phyloP scores from a whole-genome alignment of 805 yeast species.

The Ogataea trehaloabstinens region DNA sequence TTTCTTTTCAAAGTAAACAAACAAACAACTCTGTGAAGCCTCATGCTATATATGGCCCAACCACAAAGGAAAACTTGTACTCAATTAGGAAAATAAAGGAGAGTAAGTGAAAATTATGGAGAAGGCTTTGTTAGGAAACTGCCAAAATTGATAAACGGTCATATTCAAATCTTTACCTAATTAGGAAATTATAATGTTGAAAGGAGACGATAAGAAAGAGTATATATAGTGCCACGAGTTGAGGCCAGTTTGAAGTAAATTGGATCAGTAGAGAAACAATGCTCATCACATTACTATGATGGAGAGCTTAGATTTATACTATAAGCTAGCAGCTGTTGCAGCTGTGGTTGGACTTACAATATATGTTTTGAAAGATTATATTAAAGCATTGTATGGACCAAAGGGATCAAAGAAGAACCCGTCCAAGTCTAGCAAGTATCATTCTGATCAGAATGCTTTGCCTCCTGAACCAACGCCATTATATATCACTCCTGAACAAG shows the following conservation, averaged over 20 bases:
- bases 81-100: not conserved
- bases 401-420: constrained; percentile 1
- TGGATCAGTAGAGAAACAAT: constrained; percentile 3
- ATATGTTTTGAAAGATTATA: constrained; percentile 17
- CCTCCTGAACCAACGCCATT: constrained; percentile 55
- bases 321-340: constrained; percentile 22
- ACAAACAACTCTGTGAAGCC: not conserved
- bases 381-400: constrained; percentile 7
- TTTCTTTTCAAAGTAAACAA: not conserved
- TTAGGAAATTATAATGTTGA: constrained; percentile 11
- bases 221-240: constrained; percentile 2
- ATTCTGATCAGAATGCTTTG: constrained; percentile 27
- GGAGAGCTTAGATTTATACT: constrained; percentile 12
- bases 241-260: too few species aligned
- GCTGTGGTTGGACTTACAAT: constrained; percentile 21
- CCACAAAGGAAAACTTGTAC: not conserved
- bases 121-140: constrained; percentile 1
- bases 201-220: constrained; percentile 1
- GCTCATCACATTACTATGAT: constrained; percentile 5
- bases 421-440: constrained; percentile 19
- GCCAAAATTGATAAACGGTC: constrained; percentile 5
- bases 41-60: too few species aligned
- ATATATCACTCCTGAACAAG: constrained; percentile 65
- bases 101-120: not conserved
- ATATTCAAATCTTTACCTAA: constrained; percentile 19